Base-by-base conservation (phyloP, 768 basidiomycete genomes). In the Tulasnella sp. region DNA sequence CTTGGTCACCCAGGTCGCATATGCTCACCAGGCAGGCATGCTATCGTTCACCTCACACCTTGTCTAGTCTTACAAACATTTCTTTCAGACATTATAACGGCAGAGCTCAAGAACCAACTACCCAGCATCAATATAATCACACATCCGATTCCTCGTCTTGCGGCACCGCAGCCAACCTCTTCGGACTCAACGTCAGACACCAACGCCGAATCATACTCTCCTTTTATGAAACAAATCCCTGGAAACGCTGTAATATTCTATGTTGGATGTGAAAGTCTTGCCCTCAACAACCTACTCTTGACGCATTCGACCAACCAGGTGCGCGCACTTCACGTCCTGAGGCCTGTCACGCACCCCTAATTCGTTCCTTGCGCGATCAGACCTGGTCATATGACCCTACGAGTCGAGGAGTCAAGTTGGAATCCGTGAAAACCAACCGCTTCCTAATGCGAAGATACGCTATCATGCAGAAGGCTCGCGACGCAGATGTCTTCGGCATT, bases 401-500 rank as follows among this genome's bases (percentile, higher is more conserved):
- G 4, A 87, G 88, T 0, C 83, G 85, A 21, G 83, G 83, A 0
- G 86, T 89, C 0, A 86, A 87, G 16, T 83, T 92, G 21, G 91
- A 94, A 81, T 94, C 93, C 0, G 85, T 85, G 0, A 87, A 88
- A 36, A 93, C 95, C 5, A 97, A 97, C 82, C 91, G 88, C 75
- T 86, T 98, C 6, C 89, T 98, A 19, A 97, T 97, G 93, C 90
- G 94, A 0, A 91, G 98, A 19, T 98, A 98, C 81, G 93, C 92
- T 2, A 87, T 89, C 0, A 90, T 99, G 6, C 96, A 97, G 84
- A 92, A 91, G 82, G 96, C 97, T 2, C 89, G 94, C 68, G 93
- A 96, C 81, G 93, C 96, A 0, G 96, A 98, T 82, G 94, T 98
- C 0, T 94, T 98, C 81, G 98, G 97, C 0, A 96, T 99, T 71